A percentile compares a stretch with the other conserved stretches of the same genome.
Conservation (phyloP, 495 filamentous ascomycete genomes). For the Xylaria nigripes region DNA sequence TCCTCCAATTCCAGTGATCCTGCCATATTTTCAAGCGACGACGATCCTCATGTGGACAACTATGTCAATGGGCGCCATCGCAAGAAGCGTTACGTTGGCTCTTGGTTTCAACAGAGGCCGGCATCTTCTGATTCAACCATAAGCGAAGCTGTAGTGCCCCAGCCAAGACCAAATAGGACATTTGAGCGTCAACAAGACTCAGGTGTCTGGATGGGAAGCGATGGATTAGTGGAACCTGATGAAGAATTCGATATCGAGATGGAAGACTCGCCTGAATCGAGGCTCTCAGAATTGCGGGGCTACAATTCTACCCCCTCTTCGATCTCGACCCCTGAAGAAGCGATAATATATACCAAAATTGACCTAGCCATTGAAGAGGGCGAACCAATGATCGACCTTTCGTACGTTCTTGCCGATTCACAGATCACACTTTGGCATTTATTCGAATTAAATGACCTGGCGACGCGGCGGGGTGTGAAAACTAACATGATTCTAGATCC, state of each 20-base stretch:
- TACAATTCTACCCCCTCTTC: slow-evolving; percentile 11
- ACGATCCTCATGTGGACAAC: slow-evolving; percentile 65
- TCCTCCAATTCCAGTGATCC: slow-evolving; percentile 58
- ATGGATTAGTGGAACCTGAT: slow-evolving; percentile 38
- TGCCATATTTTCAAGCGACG: slow-evolving; percentile 70
- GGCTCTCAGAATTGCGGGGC: slow-evolving; percentile 16
- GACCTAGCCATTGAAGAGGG: slow-evolving; percentile 53
- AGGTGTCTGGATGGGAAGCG: slow-evolving; percentile 74
- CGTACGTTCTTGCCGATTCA: not conserved
- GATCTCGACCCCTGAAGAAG: slow-evolving; percentile 23
- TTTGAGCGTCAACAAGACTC: slow-evolving; percentile 65
- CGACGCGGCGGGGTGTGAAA: not conserved
- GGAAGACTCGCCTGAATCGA: slow-evolving; percentile 15
- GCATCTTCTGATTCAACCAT: slow-evolving; percentile 35
- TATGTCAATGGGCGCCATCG: slow-evolving; percentile 47
- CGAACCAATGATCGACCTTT: slow-evolving; percentile 52
- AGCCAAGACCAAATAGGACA: slow-evolving; percentile 40
- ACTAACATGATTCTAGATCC: slow-evolving; percentile 23
- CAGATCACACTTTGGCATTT: not conserved
- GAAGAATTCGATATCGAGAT: slow-evolving; percentile 23
- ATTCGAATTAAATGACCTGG: not conserved
- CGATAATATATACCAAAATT: slow-evolving; percentile 32
- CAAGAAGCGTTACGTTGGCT: slow-evolving; percentile 59
- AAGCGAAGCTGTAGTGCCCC: slow-evolving; percentile 23
- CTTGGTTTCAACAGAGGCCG: slow-evolving; percentile 60